Conservation (phyloP, 2,329 filamentous ascomycete species). For the Pleurostoma richardsiae region DNA sequence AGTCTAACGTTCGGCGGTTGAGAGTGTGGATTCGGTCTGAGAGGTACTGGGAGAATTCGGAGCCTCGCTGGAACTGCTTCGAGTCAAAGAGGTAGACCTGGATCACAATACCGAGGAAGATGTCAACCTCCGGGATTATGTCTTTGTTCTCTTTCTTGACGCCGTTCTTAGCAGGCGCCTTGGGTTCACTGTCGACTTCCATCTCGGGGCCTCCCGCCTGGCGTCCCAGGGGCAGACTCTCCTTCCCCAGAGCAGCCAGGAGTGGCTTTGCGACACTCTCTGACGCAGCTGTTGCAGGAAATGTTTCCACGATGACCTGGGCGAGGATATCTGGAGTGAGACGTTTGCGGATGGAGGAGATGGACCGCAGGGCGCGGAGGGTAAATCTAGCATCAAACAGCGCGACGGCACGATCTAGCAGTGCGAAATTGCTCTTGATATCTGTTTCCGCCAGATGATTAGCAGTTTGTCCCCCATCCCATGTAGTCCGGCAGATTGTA, state of each 20-base stretch:
- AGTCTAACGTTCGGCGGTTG: conserved; percentile 92
- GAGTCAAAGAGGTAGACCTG: conserved; percentile 87
- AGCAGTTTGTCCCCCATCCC: neutral
- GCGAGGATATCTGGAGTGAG: conserved; percentile 77
- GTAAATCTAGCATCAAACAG: conserved; percentile 95
- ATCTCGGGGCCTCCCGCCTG: conserved; percentile 54
- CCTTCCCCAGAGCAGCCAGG: conserved; percentile 63
- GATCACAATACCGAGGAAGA: conserved; percentile 80
- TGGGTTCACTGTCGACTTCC: conserved; percentile 64
- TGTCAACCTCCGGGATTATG: conserved; percentile 77
- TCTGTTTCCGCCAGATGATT: conserved; percentile 47
- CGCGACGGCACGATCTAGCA: conserved; percentile 86
- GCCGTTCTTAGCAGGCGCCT: conserved; percentile 44
- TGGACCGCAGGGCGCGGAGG: conserved; percentile 86
- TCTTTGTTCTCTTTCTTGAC: conserved; percentile 64
- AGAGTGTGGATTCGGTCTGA: conserved; percentile 80
- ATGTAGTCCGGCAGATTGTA: neutral
- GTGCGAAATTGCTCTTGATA: conserved; percentile 88
- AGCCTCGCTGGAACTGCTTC: conserved; percentile 74
- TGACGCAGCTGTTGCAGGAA: conserved; percentile 55
- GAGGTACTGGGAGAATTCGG: conserved; percentile 77
- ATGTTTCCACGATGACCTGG: conserved; percentile 77
- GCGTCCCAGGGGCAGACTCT: conserved; percentile 58
- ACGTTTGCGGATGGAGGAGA: conserved; percentile 91
- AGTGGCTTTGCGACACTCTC: conserved; percentile 65